Percentiles rank a stretch among this genome's conserved stretches.
Evolutionary conservation across 805 yeast species (phyloP).

Genomic region (Teunomyces funiuensis): DNA sequence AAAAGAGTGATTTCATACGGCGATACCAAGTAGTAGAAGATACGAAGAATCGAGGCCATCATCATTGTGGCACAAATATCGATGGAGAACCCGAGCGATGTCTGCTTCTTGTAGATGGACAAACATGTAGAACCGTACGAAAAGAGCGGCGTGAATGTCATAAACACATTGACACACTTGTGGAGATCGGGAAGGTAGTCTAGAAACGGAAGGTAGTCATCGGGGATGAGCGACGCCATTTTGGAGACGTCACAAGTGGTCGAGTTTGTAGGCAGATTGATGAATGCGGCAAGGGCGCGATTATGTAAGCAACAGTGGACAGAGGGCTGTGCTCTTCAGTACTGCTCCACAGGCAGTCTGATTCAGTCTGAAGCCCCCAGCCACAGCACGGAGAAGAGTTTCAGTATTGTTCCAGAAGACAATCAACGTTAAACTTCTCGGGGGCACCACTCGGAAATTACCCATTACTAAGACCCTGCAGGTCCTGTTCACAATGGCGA

Average conservation of each 20-base stretch:
- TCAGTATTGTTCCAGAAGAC: no score
- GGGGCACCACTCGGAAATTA: no score
- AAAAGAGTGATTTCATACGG: conserved; percentile 81
- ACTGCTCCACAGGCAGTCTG: no score
- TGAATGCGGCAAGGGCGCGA: no score
- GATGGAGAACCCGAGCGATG: conserved; percentile 81
- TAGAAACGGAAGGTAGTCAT: conserved; percentile 22
- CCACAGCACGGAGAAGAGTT: no score
- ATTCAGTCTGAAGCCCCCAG: no score
- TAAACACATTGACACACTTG: conserved; percentile 59
- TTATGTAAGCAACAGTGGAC: no score
- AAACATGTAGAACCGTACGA: conserved; percentile 84
- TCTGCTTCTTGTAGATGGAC: conserved; percentile 59
- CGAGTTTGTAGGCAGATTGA: no score
- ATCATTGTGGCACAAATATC: conserved; percentile 93
- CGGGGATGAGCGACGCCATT: conserved; percentile 15
- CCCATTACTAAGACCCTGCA: no score
- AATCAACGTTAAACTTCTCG: no score
- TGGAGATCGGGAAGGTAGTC: conserved; percentile 41
- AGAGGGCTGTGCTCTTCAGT: no score
- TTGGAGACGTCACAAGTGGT: no score
- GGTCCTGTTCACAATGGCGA: background rate
- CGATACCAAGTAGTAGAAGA: conserved; percentile 72
- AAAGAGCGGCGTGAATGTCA: conserved; percentile 79
- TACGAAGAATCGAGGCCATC: conserved; percentile 68